A percentile compares a stretch with the other conserved stretches of the same genome.
Conservation (phyloP, 2,329 filamentous ascomycete species). For the Colletotrichum sp. region DNA sequence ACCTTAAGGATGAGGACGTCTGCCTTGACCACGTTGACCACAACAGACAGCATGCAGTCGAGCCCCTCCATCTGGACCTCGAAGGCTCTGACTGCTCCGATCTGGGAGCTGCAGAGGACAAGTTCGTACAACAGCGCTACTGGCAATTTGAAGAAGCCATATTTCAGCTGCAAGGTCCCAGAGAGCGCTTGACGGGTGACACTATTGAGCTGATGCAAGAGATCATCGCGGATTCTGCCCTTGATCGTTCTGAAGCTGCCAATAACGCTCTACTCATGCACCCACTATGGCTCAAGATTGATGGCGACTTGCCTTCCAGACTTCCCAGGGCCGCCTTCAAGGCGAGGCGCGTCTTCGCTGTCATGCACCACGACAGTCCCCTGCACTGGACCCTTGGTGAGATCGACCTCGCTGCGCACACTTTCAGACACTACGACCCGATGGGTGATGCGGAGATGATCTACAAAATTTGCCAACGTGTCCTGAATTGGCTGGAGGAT, state of each 20-base stretch:
- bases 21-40: background rate
- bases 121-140: background rate
- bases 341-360: slow-evolving; percentile 28
- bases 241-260: background rate
- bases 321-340: slow-evolving; percentile 43
- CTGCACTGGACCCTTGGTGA: background rate
- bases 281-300: slow-evolving; percentile 53
- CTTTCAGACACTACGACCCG: background rate
- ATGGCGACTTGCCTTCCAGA: slow-evolving; percentile 46
- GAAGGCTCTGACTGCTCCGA: background rate
- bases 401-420: background rate
- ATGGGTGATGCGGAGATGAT: background rate
- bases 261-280: background rate
- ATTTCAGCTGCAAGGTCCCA: background rate
- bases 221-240: background rate
- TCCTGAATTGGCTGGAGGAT: background rate
- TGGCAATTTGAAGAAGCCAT: background rate
- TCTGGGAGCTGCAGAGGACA: background rate
- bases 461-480: background rate
- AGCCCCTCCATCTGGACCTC: background rate
- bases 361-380: background rate
- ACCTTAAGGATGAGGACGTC: background rate
- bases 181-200: background rate
- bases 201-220: background rate
- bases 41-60: background rate